Evolutionary conservation across 306 rosid genomes (phyloP).

Genomic region (Malus fusca): DNA sequence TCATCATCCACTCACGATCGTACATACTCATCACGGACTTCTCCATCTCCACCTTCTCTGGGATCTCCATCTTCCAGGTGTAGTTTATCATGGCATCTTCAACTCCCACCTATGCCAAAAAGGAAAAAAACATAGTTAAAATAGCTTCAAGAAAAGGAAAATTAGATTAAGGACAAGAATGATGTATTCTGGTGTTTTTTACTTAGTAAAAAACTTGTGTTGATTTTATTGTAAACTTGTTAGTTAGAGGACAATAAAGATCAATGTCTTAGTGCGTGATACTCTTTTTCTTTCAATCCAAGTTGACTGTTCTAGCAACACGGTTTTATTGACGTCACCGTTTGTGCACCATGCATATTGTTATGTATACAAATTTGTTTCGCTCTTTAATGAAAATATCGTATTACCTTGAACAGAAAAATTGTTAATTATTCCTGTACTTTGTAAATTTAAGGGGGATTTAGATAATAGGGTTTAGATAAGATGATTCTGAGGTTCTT

Average conservation of each 20-base stretch:
- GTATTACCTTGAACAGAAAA: no score
- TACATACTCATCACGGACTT: conserved; percentile 23
- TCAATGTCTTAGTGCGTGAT: no score
- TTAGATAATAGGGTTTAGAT: no score
- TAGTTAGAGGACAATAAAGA: no score
- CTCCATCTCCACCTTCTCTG: conserved; percentile 27
- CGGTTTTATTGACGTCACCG: neutral
- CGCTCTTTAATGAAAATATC: neutral
- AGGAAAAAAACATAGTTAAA: neutral
- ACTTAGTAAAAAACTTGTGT: neutral
- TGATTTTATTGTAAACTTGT: no score
- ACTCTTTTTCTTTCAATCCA: neutral
- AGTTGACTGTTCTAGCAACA: neutral
- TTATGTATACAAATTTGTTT: neutral
- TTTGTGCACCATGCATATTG: neutral
- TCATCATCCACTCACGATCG: conserved; percentile 43
- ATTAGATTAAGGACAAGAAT: neutral
- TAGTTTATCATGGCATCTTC: conserved; percentile 27
- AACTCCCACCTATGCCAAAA: conserved; percentile 28
- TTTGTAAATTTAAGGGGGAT: no score
- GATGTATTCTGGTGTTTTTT: neutral
- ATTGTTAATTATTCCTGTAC: no score
- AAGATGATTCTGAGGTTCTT: no score
- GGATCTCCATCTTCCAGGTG: conserved; percentile 28
- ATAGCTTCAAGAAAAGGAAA: neutral